phyloP scores from a whole-genome alignment of 2,329 filamentous ascomycete species.

The Teratosphaeria gauchensis region DNA sequence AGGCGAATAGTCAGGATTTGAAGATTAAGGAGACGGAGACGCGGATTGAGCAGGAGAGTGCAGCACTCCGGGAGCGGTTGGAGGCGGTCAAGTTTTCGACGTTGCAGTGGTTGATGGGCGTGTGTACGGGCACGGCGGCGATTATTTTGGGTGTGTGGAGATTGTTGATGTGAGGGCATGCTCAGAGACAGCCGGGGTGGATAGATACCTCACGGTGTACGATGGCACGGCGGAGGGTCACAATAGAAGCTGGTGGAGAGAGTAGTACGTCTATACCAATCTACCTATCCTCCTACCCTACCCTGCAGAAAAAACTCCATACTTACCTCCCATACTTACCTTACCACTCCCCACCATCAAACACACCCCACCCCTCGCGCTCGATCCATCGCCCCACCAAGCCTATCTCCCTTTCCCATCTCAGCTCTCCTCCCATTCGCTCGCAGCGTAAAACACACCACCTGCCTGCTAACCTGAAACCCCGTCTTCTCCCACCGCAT shows the following conservation, averaged over 20 bases:
- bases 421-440: conserved; percentile 9
- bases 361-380: background rate
- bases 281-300: background rate
- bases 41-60: conserved; percentile 95
- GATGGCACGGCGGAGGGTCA: background rate
- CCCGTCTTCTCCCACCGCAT: conserved; percentile 19
- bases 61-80: conserved; percentile 77
- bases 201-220: background rate
- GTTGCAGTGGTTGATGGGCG: conserved; percentile 89
- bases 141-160: conserved; percentile 59
- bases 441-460: conserved; percentile 15
- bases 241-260: too few relatives aligned
- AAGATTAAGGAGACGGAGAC: conserved; percentile 99
- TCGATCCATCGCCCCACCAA: background rate
- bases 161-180: conserved; percentile 46
- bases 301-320: background rate
- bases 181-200: background rate
- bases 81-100: conserved; percentile 98
- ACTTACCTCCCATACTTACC: too few relatives aligned
- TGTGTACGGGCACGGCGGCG: conserved; percentile 56
- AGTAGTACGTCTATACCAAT: background rate
- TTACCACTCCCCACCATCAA: background rate
- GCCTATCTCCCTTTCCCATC: conserved; percentile 6
- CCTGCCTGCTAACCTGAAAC: conserved; percentile 12
- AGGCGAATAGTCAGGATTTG: conserved; percentile 91